Evolutionary conservation across 2,329 filamentous ascomycete species (phyloP), one percentile per base, ranked within the genome.

Genomic region (Fusarium hainanense): DNA sequence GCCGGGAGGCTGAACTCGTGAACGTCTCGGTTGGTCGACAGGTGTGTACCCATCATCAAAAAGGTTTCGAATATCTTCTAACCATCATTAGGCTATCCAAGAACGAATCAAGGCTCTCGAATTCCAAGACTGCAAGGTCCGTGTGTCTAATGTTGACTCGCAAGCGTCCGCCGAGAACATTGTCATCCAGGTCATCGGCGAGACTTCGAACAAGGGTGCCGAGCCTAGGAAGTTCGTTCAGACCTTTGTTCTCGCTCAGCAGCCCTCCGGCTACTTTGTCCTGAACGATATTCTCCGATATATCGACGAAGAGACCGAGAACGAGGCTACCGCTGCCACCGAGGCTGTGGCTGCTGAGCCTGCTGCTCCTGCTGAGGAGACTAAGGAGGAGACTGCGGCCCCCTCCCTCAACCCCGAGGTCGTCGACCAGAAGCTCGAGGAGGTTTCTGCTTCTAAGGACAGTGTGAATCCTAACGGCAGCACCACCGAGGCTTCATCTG

Each of bases 251-350:
- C 92, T 99, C 68, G 96, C 96, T 50, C 90, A 95, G 81, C 96
- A 99, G 84, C 93, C 93, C 51, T 97, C 95, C 60, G 96, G 96
- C 70, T 99, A 98, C 85, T 99, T 97, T 76, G 95, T 99, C 34
- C 88, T 99, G 75, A 99, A 99, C 82, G 96, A 99, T 78, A 97
- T 99, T 79, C 93, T 98, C 85, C 89, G 96, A 75, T 98, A 97
- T 82, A 90, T 99, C 72, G 90, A 91, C 70, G 93, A 96, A 67
- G 92, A 95, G 75, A 87, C 87, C 43, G 94, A 98, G 66, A 93
- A 93, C 63, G 89, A 91, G 66, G 82, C 72, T 48, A 65, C 89
- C 28, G 63, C 68, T 48, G 77, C 79, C 54, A 69, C 73, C 28
- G 80, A 82, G 71, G 76, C 80, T 40, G 72, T 79, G 40, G 70